phyloP scores from a whole-genome alignment of 495 filamentous ascomycete species.

The Penicillium paxilli region DNA sequence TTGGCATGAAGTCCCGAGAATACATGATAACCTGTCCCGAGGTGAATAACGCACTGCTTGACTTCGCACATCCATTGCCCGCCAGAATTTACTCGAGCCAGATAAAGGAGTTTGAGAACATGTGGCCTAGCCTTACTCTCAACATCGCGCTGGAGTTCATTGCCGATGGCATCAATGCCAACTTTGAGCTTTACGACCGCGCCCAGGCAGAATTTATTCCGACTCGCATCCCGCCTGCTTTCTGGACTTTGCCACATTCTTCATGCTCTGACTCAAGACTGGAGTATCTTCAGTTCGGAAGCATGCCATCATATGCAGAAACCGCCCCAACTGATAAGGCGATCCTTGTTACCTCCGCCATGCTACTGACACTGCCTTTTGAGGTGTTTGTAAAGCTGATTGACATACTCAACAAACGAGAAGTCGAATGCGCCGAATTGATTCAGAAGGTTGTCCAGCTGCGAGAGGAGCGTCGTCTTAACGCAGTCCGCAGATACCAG shows the following conservation, averaged over 20 bases:
- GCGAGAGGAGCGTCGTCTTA: constrained; percentile 29
- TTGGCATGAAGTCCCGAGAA: constrained; percentile 16
- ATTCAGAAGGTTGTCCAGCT: constrained; percentile 20
- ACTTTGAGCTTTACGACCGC: constrained; percentile 20
- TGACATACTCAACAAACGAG: constrained; percentile 8
- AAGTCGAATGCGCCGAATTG: constrained; percentile 9
- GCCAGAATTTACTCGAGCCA: constrained; percentile 5
- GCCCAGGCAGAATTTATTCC: constrained; percentile 19
- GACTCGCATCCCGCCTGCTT: constrained; percentile 25
- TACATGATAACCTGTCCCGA: constrained; percentile 16
- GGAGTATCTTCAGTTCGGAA: constrained; percentile 22
- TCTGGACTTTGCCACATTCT: constrained; percentile 13
- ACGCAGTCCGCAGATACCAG: constrained; percentile 17
- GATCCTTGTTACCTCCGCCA: constrained; percentile 19
- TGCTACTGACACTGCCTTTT: constrained; percentile 28
- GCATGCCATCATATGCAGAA: constrained; percentile 4
- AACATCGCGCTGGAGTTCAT: constrained; percentile 23
- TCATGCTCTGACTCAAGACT: constrained; percentile 14
- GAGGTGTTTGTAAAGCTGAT: constrained; percentile 13
- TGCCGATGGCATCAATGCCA: constrained; percentile 7
- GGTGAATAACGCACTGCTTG: neutral
- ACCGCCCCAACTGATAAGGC: constrained; percentile 10
- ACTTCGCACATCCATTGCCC: neutral
- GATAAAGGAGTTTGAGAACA: constrained; percentile 10
- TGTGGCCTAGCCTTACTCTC: constrained; percentile 16